Evolutionary conservation across 495 filamentous ascomycete species (phyloP).

Genomic region (Filosporella fistucella): DNA sequence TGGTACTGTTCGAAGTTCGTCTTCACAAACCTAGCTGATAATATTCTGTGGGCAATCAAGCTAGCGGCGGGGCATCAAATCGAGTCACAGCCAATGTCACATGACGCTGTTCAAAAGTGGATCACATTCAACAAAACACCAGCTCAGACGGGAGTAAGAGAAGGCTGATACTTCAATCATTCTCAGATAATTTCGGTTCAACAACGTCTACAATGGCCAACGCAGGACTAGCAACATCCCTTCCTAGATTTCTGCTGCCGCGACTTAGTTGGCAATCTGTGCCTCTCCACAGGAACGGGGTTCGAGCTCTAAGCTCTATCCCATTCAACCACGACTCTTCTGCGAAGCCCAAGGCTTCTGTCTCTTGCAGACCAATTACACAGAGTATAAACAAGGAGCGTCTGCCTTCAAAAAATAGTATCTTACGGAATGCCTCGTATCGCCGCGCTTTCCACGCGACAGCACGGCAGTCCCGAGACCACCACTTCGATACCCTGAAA

Average conservation of each 20-base stretch:
- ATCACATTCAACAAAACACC: too few relatives aligned
- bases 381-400: background rate
- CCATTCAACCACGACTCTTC: slow-evolving; percentile 7
- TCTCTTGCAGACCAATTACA: background rate
- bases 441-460: slow-evolving; percentile 66
- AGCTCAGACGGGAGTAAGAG: too few relatives aligned
- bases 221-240: slow-evolving; percentile 21
- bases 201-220: slow-evolving; percentile 27
- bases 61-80: too few relatives aligned
- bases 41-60: too few relatives aligned
- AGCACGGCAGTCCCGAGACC: slow-evolving; percentile 57
- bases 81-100: too few relatives aligned
- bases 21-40: too few relatives aligned
- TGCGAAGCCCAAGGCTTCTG: slow-evolving; percentile 2
- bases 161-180: too few relatives aligned
- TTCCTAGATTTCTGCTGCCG: slow-evolving; percentile 51
- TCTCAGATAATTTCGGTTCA: too few relatives aligned
- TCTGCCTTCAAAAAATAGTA: slow-evolving; percentile 1
- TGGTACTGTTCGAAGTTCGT: too few relatives aligned
- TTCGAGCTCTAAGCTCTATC: slow-evolving; percentile 24
- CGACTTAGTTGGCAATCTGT: slow-evolving; percentile 45
- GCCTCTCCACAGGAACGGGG: slow-evolving; percentile 19
- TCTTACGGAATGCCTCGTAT: slow-evolving; percentile 9
- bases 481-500: slow-evolving; percentile 98
- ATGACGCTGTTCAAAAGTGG: too few relatives aligned